Evolutionary conservation across 2,329 filamentous ascomycete genomes (phyloP).

Genomic region (Microdochium paspali): DNA sequence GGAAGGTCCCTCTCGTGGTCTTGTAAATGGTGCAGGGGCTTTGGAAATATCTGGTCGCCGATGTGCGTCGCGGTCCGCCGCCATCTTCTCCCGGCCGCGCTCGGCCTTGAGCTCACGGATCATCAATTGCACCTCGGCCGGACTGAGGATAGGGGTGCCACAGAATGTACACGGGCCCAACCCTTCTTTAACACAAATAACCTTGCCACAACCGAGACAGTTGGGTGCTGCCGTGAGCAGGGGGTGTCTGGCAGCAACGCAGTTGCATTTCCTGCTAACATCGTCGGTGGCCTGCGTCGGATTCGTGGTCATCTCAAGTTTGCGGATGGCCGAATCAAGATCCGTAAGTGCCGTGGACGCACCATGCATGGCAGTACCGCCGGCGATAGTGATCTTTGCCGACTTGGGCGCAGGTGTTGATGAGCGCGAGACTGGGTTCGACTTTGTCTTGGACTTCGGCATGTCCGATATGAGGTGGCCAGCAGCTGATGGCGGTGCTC

Average conservation of each 20-base stretch:
- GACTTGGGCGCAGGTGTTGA: conserved; percentile 42
- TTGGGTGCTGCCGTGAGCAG: conserved; percentile 88
- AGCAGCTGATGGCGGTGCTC: conserved; percentile 55
- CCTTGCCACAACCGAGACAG: conserved; percentile 85
- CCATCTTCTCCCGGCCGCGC: conserved; percentile 78
- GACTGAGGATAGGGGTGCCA: conserved; percentile 60
- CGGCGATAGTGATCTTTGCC: conserved; percentile 65
- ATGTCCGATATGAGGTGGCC: conserved; percentile 80
- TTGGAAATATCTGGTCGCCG: conserved; percentile 55
- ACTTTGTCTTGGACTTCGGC: conserved; percentile 47
- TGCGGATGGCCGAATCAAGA: conserved; percentile 72
- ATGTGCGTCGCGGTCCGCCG: conserved; percentile 64
- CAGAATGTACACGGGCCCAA: conserved; percentile 93
- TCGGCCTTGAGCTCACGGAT: conserved; percentile 76
- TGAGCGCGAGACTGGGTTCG: conserved; percentile 39
- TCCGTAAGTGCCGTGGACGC: conserved; percentile 64
- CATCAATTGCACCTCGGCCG: conserved; percentile 73
- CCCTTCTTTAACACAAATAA: conserved; percentile 90
- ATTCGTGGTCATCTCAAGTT: conserved; percentile 87
- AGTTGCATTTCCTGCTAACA: conserved; percentile 65
- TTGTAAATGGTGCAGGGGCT: conserved; percentile 50
- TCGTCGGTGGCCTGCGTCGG: conserved; percentile 53
- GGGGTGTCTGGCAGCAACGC: conserved; percentile 79
- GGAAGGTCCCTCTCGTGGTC: conserved; percentile 23
- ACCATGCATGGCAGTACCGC: conserved; percentile 75